A percentile compares a stretch with the other conserved stretches of the same genome.
Conservation (phyloP, 148 eudicot species). For the Persicaria tinctoria region DNA sequence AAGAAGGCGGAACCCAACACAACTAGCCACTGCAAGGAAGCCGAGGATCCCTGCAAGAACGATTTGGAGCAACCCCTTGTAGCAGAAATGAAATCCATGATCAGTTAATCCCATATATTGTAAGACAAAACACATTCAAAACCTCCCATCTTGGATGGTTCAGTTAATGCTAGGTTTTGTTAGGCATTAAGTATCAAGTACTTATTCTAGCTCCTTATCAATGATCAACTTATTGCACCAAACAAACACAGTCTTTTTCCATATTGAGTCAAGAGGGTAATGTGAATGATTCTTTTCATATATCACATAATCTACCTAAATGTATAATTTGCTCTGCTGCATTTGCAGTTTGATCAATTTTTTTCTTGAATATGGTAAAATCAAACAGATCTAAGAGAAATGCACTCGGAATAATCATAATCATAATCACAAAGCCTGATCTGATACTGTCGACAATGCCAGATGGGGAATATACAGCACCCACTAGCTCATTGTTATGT, state of each 20-base stretch:
- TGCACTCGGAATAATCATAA: background rate
- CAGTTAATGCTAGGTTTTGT: background rate
- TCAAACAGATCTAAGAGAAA: background rate
- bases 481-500: background rate
- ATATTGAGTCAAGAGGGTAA: no score
- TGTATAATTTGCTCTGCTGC: no score
- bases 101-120: background rate
- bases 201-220: no score
- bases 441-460: background rate
- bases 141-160: background rate
- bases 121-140: background rate
- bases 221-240: no score
- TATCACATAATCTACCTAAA: no score
- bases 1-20: constrained; percentile 4
- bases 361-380: background rate
- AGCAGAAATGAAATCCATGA: background rate
- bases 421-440: background rate
- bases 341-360: background rate
- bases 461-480: constrained; percentile 6
- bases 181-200: no score
- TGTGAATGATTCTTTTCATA: no score
- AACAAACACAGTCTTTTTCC: no score
- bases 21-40: background rate
- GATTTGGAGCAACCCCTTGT: constrained; percentile 25
- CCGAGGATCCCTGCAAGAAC: background rate